Base-by-base conservation (phyloP, 768 basidiomycete genomes). In the Jaapia argillacea region DNA sequence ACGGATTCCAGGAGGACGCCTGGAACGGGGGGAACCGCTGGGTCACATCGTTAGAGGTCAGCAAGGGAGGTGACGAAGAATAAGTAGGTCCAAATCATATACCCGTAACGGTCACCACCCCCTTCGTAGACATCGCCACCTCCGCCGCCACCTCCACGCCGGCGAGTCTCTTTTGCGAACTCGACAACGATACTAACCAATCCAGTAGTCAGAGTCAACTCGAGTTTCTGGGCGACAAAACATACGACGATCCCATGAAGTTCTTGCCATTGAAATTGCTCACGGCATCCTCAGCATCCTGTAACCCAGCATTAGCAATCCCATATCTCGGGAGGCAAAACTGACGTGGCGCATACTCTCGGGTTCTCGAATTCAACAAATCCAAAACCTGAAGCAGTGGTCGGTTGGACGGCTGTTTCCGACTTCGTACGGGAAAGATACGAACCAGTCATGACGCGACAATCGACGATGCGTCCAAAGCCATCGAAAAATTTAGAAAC, bases 221-320 rank as follows among this genome's bases (percentile, higher is more conserved):
- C 5, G 27, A 47, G 3, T 28, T 23, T 27, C 44, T 27, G 39
- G 13, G 13, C 21, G 27, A 25, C 51, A 54, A 22, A 6, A 55
- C 70, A 46, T 60, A 91, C 91, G 78, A 84, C 50, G 79, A 71
- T 38, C 93, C 93, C 79, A 92, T 79, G 65, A 96, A 93, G 26
- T 71, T 63, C 65, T 91, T 91, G 41, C 88, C 87, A 46, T 91
- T 87, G 66, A 89, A 85, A 45, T 87, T 76, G 41, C 78, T 70
- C 16, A 94, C 76, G 28, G 89, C 93, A 58, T 97, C 91, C 57
- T 98, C 93, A 5, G 94, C 94, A 51, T 99, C 96, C 85, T 93
- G 49, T 40, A 41, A 36, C 27, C 36, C 22, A 6, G 12, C 1
- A 22, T 5, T 14, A 42, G n/a, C n/a, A n/a, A n/a, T n/a, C n/a